phyloP scores from a whole-genome alignment of 495 filamentous ascomycete genomes.

The Xylaria palmicola region DNA sequence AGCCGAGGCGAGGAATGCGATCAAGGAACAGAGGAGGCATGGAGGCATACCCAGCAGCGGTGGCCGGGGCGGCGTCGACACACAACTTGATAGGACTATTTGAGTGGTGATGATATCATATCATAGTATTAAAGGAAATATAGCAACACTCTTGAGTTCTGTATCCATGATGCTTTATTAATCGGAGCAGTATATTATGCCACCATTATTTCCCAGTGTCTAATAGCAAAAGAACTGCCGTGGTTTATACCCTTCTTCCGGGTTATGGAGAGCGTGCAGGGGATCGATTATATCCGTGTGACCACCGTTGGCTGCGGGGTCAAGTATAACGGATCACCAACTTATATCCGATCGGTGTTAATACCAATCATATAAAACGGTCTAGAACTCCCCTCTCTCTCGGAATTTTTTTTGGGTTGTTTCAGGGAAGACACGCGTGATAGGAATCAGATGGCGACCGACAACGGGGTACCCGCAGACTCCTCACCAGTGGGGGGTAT shows the following conservation, averaged over 20 bases:
- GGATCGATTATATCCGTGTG: conserved; percentile 1
- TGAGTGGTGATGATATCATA: background rate
- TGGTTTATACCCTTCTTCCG: background rate
- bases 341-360: no score
- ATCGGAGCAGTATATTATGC: background rate
- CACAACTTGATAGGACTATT: background rate
- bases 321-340: background rate
- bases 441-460: background rate
- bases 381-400: background rate
- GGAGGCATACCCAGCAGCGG: background rate
- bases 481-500: background rate
- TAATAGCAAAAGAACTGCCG: conserved; percentile 5
- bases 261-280: background rate
- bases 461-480: background rate
- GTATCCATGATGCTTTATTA: background rate
- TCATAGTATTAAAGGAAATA: no score
- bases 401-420: background rate
- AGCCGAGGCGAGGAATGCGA: background rate
- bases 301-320: background rate
- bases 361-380: no score
- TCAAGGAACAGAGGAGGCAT: conserved; percentile 10
- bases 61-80: conserved; percentile 5
- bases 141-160: background rate
- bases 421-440: background rate
- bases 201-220: no score